Conservation (phyloP, 2,329 filamentous ascomycete species). For the Pseudopithomyces chartarum region DNA sequence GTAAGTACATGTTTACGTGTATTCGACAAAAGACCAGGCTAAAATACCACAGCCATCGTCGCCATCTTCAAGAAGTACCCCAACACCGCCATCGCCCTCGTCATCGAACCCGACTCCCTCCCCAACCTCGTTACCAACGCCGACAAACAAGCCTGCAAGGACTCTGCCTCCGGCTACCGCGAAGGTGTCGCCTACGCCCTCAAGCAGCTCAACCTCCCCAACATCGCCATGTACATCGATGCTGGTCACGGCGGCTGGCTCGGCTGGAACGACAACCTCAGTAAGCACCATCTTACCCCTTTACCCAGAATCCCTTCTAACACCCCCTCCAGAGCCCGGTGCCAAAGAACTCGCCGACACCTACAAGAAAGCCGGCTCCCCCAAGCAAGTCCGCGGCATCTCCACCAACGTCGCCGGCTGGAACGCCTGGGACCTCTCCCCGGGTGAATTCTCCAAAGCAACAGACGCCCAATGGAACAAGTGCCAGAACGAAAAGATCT, state of each 20-base stretch:
- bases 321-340: slow-evolving; percentile 46
- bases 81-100: slow-evolving; percentile 43
- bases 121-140: slow-evolving; percentile 68
- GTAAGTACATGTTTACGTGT: slow-evolving; percentile 23
- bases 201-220: slow-evolving; percentile 62
- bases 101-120: slow-evolving; percentile 66
- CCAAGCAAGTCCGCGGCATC: slow-evolving; percentile 57
- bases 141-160: slow-evolving; percentile 59
- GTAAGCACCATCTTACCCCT: slow-evolving; percentile 17
- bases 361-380: slow-evolving; percentile 55
- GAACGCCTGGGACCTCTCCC: slow-evolving; percentile 57
- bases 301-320: slow-evolving; percentile 10
- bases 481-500: slow-evolving; percentile 59
- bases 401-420: slow-evolving; percentile 65
- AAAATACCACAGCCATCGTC: slow-evolving; percentile 50
- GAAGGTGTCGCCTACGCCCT: slow-evolving; percentile 64
- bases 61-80: slow-evolving; percentile 61
- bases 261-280: slow-evolving; percentile 66
- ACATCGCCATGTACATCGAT: slow-evolving; percentile 69
- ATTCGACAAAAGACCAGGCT: not conserved
- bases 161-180: slow-evolving; percentile 62
- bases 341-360: slow-evolving; percentile 56
- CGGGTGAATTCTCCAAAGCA: slow-evolving; percentile 42
- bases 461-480: slow-evolving; percentile 47
- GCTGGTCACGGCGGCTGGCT: slow-evolving; percentile 70